A percentile compares a stretch with the other conserved stretches of the same genome.
Conservation (phyloP, 768 basidiomycete genomes). For the Tylopilus subfusipes region DNA sequence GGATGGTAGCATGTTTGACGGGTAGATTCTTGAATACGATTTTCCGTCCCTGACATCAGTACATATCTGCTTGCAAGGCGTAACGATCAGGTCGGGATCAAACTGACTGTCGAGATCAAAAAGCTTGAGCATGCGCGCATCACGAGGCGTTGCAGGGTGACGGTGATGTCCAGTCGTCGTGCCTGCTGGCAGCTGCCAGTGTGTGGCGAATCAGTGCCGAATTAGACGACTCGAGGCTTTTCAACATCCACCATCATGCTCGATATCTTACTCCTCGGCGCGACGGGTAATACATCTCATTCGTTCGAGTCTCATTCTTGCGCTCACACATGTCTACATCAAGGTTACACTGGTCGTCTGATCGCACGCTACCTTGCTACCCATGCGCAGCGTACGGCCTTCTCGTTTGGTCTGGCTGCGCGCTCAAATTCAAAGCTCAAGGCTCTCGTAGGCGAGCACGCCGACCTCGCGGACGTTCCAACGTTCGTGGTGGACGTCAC, state of each 20-base stretch:
- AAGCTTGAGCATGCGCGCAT: conserved; percentile 6
- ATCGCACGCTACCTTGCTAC: conserved; percentile 61
- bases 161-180: not conserved
- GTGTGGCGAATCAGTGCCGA: not conserved
- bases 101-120: not conserved
- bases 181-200: conserved; percentile 4
- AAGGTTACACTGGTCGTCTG: conserved; percentile 68
- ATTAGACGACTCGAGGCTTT: not conserved
- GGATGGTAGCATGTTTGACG: conserved; percentile 68
- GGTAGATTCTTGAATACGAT: conserved; percentile 9
- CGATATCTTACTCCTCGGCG: conserved; percentile 70
- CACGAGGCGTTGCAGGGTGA: conserved; percentile 13
- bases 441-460: conserved; percentile 44
- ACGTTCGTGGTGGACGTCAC: conserved; percentile 59
- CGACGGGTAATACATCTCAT: conserved; percentile 43
- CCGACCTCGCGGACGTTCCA: conserved; percentile 40
- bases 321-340: conserved; percentile 10
- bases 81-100: not conserved
- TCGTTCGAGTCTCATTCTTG: conserved; percentile 1
- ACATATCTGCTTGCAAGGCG: not conserved
- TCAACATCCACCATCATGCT: conserved; percentile 31
- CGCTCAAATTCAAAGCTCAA: conserved; percentile 64
- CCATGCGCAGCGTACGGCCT: conserved; percentile 56
- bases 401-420: conserved; percentile 68
- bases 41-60: not conserved